These are phyloP conservation scores for Aristolochia californica DNA, from an alignment of 164 flowering plant genomes.

Conservation along the genomic window DNA sequence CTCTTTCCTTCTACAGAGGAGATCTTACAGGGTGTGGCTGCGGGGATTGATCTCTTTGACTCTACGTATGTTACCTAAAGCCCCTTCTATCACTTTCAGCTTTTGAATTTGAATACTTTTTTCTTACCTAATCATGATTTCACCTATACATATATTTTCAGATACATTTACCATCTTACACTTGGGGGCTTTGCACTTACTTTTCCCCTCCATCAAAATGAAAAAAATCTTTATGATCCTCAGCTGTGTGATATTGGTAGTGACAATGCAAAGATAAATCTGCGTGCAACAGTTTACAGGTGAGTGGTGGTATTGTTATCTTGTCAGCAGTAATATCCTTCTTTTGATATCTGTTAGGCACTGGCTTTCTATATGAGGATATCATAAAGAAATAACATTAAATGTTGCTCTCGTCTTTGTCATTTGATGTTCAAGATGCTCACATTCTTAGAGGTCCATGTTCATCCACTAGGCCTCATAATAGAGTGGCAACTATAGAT, in stretches of 20 bases:
- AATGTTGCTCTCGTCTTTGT: no score
- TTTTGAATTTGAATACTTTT: neutral
- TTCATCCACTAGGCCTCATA: no score
- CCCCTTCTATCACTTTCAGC: neutral
- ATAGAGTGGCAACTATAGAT: no score
- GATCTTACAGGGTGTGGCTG: conserved; percentile 73
- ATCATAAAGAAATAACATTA: no score
- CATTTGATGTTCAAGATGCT: no score
- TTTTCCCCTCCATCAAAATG: conserved; percentile 35
- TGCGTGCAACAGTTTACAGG: conserved; percentile 69
- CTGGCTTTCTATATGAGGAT: no score
- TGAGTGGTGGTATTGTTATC: conserved; percentile 7
- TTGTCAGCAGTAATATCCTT: no score
- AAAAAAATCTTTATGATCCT: conserved; percentile 12
- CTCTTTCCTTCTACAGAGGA: conserved; percentile 46
- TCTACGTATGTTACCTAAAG: conserved; percentile 40
- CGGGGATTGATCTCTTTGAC: conserved; percentile 84
- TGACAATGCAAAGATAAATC: conserved; percentile 66
- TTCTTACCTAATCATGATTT: neutral
- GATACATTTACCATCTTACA: conserved; percentile 76
- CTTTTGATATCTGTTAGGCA: no score
- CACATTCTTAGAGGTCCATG: no score
- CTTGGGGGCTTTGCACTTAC: conserved; percentile 79
- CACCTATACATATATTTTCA: conserved; percentile 13
- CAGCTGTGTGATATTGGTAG: conserved; percentile 23